These are phyloP conservation scores for Albatrellus ellisii DNA, from an alignment of 768 basidiomycete genomes.

Conservation along the genomic window DNA sequence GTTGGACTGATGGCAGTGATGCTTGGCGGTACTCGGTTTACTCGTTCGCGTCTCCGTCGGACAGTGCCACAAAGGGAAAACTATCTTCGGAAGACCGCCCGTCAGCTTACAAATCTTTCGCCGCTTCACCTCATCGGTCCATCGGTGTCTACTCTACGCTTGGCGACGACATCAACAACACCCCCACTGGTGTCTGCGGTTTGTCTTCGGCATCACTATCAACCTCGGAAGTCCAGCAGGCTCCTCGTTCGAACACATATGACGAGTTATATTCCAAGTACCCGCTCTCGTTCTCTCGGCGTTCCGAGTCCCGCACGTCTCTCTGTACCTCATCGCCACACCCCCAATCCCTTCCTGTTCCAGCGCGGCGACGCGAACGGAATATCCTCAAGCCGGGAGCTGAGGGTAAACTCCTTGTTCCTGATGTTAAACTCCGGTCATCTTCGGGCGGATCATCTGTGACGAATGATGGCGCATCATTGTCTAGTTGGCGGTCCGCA, in stretches of 20 bases:
- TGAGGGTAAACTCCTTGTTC: constrained; percentile 51
- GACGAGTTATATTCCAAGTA: constrained; percentile 44
- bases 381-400: constrained; percentile 44
- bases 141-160: constrained; percentile 36
- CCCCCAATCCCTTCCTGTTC: constrained; percentile 20
- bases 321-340: constrained; percentile 19
- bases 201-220: constrained; percentile 6
- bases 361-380: constrained; percentile 32
- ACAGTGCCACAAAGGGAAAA: constrained; percentile 6
- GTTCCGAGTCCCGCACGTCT: constrained; percentile 36
- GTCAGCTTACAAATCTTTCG: constrained; percentile 31
- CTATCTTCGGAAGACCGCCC: constrained; percentile 17
- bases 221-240: constrained; percentile 17
- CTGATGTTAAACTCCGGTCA: constrained; percentile 29
- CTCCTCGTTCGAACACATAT: constrained; percentile 14
- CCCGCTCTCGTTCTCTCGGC: constrained; percentile 40
- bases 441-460: constrained; percentile 18
- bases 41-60: constrained; percentile 31
- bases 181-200: constrained; percentile 6
- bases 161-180: constrained; percentile 18
- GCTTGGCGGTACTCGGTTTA: constrained; percentile 61
- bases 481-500: constrained; percentile 14
- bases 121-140: constrained; percentile 38
- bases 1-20: constrained; percentile 56
- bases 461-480: constrained; percentile 9